A percentile compares a stretch with the other conserved stretches of the same genome.
phyloP scores from a whole-genome alignment of 495 filamentous ascomycete species.

The Cercophora samala region DNA sequence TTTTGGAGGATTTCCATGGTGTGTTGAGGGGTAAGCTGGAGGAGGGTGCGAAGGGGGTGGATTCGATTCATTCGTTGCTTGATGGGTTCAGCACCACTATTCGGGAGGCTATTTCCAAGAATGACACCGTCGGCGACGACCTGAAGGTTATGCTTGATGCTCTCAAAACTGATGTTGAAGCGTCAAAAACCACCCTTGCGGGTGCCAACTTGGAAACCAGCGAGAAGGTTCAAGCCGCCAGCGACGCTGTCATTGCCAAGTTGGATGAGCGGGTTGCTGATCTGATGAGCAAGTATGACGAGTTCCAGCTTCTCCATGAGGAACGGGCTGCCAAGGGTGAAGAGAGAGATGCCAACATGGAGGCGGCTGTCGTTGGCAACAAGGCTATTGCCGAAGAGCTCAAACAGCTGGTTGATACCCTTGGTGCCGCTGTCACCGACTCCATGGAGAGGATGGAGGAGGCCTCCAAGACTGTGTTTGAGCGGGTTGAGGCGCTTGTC shows the following conservation, averaged over 20 bases:
- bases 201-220: conserved; percentile 69
- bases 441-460: conserved; percentile 77
- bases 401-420: conserved; percentile 74
- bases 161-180: conserved; percentile 77
- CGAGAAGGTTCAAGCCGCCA: conserved; percentile 65
- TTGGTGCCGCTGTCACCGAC: conserved; percentile 78
- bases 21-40: conserved; percentile 49
- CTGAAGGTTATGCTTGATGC: conserved; percentile 77
- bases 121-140: conserved; percentile 53
- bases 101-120: conserved; percentile 55
- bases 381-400: conserved; percentile 83
- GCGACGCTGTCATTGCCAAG: conserved; percentile 70
- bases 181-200: conserved; percentile 64
- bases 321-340: conserved; percentile 66
- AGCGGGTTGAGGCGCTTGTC: conserved; percentile 70
- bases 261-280: conserved; percentile 76
- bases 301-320: conserved; percentile 66
- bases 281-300: conserved; percentile 77
- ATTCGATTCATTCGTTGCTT: conserved; percentile 55
- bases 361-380: conserved; percentile 65
- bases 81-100: conserved; percentile 59
- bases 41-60: conserved; percentile 47
- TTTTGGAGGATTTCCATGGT: conserved; percentile 50
- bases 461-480: conserved; percentile 79
- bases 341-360: conserved; percentile 60